phyloP scores from a whole-genome alignment of 371 early-diverging fungal genomes.

The Mucor sp. region DNA sequence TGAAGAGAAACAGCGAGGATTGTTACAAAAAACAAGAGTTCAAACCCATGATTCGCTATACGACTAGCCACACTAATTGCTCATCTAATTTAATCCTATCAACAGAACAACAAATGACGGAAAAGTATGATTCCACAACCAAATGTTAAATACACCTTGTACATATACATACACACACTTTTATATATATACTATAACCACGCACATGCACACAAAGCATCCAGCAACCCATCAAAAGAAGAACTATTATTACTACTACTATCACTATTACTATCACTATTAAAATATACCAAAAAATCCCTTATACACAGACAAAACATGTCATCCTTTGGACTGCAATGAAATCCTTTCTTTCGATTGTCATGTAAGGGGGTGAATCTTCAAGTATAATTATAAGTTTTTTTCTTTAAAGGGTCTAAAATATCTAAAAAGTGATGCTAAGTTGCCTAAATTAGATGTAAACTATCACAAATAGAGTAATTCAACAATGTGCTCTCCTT shows the following conservation, averaged over 20 bases:
- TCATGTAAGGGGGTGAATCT: background rate
- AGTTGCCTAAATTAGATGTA: background rate
- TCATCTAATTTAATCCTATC: constrained; percentile 5
- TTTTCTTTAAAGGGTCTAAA: background rate
- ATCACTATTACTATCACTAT: background rate
- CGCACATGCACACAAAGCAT: background rate
- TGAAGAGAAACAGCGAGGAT: background rate
- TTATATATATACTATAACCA: background rate
- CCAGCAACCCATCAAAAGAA: background rate
- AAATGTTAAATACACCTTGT: constrained; percentile 2
- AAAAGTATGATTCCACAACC: constrained; percentile 13
- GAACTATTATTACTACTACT: background rate
- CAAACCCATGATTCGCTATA: constrained; percentile 7
- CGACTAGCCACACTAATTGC: constrained; percentile 11
- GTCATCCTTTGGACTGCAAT: background rate
- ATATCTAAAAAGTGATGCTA: background rate
- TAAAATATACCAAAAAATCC: background rate
- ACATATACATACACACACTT: background rate
- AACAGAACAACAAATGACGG: constrained; percentile 5
- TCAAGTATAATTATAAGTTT: background rate
- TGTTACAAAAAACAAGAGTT: constrained; percentile 1
- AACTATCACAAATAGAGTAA: background rate
- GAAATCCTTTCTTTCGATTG: background rate
- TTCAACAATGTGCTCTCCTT: background rate
- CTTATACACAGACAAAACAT: background rate